These are phyloP conservation scores for Madurella mycetomatis DNA, from an alignment of 2,329 filamentous ascomycete species.

Conservation along the genomic window DNA sequence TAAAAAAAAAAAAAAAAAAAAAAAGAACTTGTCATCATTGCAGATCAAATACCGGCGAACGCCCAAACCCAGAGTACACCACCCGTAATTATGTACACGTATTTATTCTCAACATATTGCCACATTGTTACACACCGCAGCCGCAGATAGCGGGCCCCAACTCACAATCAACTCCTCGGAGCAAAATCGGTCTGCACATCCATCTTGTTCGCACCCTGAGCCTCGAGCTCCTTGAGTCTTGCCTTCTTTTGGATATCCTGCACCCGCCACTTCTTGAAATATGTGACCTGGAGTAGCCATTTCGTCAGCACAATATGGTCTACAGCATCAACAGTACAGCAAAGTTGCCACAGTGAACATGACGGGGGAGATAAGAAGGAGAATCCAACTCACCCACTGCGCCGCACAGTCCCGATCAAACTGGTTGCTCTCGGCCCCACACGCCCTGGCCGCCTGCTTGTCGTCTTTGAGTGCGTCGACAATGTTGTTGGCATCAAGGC, in stretches of 20 bases:
- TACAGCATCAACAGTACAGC: too few species aligned
- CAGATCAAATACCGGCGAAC: neutral
- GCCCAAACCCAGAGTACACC: neutral
- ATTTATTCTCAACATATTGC: neutral
- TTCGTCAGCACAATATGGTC: neutral
- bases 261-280: conserved; percentile 95
- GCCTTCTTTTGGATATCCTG: conserved; percentile 84
- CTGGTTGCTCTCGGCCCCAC: conserved; percentile 39
- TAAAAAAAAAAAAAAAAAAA: neutral
- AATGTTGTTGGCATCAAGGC: conserved; percentile 77
- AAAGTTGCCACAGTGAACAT: neutral
- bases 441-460: conserved; percentile 37
- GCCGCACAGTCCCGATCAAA: conserved; percentile 84
- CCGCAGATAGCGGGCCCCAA: neutral
- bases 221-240: conserved; percentile 69
- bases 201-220: conserved; percentile 65
- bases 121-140: neutral
- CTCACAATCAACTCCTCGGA: conserved; percentile 11
- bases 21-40: neutral
- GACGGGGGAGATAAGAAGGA: neutral
- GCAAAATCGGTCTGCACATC: conserved; percentile 31
- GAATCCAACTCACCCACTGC: conserved; percentile 69
- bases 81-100: neutral
- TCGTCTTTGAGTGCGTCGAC: conserved; percentile 58
- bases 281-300: conserved; percentile 65